phyloP scores from a whole-genome alignment of 2,329 filamentous ascomycete species.

The Pseudogymnoascus sp. region DNA sequence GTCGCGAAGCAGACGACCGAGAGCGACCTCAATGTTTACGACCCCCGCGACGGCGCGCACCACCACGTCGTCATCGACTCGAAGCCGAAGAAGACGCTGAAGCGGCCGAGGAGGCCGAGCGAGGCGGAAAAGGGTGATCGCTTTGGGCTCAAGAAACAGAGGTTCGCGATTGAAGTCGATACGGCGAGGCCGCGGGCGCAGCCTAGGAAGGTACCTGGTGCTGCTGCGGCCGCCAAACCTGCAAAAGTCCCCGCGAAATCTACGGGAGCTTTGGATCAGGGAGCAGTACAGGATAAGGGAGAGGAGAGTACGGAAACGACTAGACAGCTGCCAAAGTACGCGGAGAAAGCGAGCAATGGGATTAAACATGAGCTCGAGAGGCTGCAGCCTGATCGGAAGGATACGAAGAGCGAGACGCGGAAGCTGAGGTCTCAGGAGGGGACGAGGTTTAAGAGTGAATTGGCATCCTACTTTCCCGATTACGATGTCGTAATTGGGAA shows the following conservation, averaged over 20 bases:
- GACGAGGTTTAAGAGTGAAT: conserved; percentile 80
- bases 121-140: background rate
- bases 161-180: background rate
- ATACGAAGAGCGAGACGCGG: conserved; percentile 51
- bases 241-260: background rate
- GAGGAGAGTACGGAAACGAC: background rate
- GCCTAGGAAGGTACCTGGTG: background rate
- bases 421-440: conserved; percentile 83
- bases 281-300: conserved; percentile 5
- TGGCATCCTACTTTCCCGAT: conserved; percentile 83
- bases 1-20: background rate
- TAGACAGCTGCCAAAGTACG: conserved; percentile 34
- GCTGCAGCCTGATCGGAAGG: conserved; percentile 38
- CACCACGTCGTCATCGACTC: background rate
- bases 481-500: conserved; percentile 93
- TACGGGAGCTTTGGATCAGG: conserved; percentile 20
- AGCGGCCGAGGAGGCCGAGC: background rate
- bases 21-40: background rate
- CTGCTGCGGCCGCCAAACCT: background rate
- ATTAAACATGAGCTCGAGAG: conserved; percentile 53
- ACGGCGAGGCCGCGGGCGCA: background rate
- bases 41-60: background rate
- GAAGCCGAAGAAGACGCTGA: conserved; percentile 1
- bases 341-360: conserved; percentile 52
- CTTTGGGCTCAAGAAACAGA: background rate